A percentile compares a stretch with the other conserved stretches of the same genome.
Conservation (phyloP, 768 basidiomycete genomes). For the Serendipita sp. region DNA sequence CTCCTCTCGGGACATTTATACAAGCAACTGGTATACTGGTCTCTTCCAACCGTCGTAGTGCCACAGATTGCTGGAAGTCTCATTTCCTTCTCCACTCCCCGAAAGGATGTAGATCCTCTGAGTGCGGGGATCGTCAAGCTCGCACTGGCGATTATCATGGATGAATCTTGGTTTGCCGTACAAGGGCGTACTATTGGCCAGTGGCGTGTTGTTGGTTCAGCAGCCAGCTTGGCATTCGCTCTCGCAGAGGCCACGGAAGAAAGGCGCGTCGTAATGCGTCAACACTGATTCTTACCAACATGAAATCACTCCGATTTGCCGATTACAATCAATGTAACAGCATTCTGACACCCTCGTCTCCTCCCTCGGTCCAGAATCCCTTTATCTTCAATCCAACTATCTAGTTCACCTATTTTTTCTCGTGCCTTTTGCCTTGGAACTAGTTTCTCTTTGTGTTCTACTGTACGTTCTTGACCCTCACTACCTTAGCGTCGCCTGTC, state of each 20-base stretch:
- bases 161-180: slow-evolving; percentile 45
- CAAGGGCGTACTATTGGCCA: not conserved
- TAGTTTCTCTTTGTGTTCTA: too few species aligned
- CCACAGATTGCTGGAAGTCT: slow-evolving; percentile 40
- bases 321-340: not conserved
- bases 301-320: not conserved
- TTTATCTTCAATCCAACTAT: too few species aligned
- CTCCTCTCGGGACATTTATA: slow-evolving; percentile 37
- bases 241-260: slow-evolving; percentile 39
- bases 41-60: slow-evolving; percentile 42
- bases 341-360: too few species aligned
- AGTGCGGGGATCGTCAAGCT: slow-evolving; percentile 49
- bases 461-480: too few species aligned
- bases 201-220: slow-evolving; percentile 40
- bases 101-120: slow-evolving; percentile 36
- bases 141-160: slow-evolving; percentile 19
- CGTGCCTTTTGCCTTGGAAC: too few species aligned
- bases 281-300: not conserved
- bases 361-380: too few species aligned
- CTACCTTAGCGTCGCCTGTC: too few species aligned
- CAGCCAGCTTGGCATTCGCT: slow-evolving; percentile 44
- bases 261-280: not conserved
- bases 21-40: slow-evolving; percentile 33
- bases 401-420: too few species aligned
- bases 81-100: slow-evolving; percentile 43